Evolutionary conservation across 2,329 filamentous ascomycete genomes (phyloP).

Genomic region (Exophiala bonariae): DNA sequence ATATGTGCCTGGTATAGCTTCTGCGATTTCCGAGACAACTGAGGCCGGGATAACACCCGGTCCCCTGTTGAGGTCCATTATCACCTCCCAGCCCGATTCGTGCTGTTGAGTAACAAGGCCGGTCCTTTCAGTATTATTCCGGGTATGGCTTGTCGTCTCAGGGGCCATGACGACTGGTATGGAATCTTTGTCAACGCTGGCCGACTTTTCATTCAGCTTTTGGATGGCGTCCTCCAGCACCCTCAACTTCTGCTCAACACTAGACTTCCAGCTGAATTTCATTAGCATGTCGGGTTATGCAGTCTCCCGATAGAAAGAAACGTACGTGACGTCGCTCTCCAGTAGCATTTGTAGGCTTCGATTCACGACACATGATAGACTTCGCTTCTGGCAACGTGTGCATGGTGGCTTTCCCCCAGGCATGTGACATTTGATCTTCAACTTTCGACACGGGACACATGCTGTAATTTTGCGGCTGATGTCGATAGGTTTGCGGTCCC

Average conservation of each 20-base stretch:
- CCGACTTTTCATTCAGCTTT: slow-evolving; percentile 10
- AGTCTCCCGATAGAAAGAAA: too few relatives aligned
- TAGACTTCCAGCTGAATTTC: slow-evolving; percentile 46
- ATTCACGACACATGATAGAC: slow-evolving; percentile 51
- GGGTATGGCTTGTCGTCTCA: too few relatives aligned
- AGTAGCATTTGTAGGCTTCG: slow-evolving; percentile 51
- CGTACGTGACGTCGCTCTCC: slow-evolving; percentile 19
- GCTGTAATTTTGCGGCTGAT: slow-evolving; percentile 36
- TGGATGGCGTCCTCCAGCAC: slow-evolving; percentile 37
- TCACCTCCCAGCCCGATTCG: slow-evolving; percentile 35
- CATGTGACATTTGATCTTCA: slow-evolving; percentile 57
- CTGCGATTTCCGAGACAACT: slow-evolving; percentile 55
- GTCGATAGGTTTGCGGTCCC: slow-evolving; percentile 36
- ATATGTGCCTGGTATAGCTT: slow-evolving; percentile 37
- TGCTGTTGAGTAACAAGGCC: slow-evolving; percentile 22
- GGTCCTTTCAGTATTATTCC: too few relatives aligned
- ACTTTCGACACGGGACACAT: slow-evolving; percentile 34
- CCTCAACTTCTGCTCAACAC: slow-evolving; percentile 38
- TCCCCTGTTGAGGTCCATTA: slow-evolving; percentile 40
- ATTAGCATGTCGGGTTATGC: too few relatives aligned
- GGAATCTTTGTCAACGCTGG: too few relatives aligned
- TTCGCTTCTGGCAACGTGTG: slow-evolving; percentile 49
- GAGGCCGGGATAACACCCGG: slow-evolving; percentile 49
- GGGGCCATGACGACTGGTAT: too few relatives aligned
- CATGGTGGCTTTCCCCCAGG: slow-evolving; percentile 48